phyloP scores from a whole-genome alignment of 129 eudicot species.

The Helianthus annuus region DNA sequence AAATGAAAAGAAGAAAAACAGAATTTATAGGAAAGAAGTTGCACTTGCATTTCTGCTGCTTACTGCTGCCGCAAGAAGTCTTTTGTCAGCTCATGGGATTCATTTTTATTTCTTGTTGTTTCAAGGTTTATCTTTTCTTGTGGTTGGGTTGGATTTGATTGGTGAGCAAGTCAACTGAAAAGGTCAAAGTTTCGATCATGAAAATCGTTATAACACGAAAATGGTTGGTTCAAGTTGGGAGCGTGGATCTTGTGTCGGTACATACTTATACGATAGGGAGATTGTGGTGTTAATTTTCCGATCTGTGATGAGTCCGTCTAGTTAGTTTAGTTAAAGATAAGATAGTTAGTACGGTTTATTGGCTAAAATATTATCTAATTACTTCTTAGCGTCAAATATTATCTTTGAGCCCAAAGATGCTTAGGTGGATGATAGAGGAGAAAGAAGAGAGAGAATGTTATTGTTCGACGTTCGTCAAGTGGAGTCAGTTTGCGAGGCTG shows the following conservation, averaged over 20 bases:
- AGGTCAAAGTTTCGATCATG: background rate
- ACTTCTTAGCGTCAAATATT: too few species aligned
- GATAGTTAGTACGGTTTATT: too few species aligned
- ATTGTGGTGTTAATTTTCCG: too few species aligned
- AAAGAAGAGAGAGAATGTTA: too few species aligned
- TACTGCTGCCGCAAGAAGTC: conserved; percentile 53
- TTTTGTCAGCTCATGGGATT: conserved; percentile 57
- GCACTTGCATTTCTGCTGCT: conserved; percentile 44
- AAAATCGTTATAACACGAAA: background rate
- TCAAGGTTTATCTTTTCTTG: conserved; percentile 51
- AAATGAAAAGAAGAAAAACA: conserved; percentile 9
- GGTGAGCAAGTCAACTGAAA: conserved; percentile 48
- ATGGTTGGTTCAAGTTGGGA: background rate
- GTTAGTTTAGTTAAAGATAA: too few species aligned
- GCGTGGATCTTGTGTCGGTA: background rate
- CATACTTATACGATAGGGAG: background rate
- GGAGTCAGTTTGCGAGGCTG: too few species aligned
- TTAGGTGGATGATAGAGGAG: too few species aligned
- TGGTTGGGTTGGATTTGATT: conserved; percentile 53
- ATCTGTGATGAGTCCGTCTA: too few species aligned
- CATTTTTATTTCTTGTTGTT: conserved; percentile 58
- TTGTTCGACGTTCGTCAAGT: too few species aligned
- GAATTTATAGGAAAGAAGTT: conserved; percentile 45
- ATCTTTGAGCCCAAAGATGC: too few species aligned
- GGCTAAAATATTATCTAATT: too few species aligned